A percentile compares a stretch with the other conserved stretches of the same genome.
phyloP scores from a whole-genome alignment of 1,284 basidiomycete species.

The Apiotrichum sp. region DNA sequence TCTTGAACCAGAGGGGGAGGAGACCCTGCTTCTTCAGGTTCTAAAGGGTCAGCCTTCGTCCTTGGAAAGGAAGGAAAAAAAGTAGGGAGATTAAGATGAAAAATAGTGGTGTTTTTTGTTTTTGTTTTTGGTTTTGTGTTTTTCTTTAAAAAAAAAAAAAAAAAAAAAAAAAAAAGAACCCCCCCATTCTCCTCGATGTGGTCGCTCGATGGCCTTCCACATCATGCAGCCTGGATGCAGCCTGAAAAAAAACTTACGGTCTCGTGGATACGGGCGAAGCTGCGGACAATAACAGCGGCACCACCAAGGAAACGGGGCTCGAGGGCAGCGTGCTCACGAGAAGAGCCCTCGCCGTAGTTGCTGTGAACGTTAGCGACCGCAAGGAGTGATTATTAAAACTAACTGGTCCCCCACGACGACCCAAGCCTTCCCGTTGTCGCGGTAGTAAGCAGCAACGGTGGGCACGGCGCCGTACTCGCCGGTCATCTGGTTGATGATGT shows the following conservation, averaged over 20 bases:
- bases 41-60: too few relatives aligned
- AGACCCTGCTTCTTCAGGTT: constrained; percentile 82
- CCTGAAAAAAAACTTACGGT: constrained; percentile 28
- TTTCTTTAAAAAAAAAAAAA: too few relatives aligned
- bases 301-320: constrained; percentile 97
- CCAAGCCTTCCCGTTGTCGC: constrained; percentile 86
- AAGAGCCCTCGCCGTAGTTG: constrained; percentile 98
- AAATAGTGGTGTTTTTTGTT: too few relatives aligned
- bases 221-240: too few relatives aligned
- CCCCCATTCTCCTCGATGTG: too few relatives aligned
- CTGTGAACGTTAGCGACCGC: constrained; percentile 35
- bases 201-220: too few relatives aligned
- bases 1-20: constrained; percentile 82
- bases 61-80: too few relatives aligned
- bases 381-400: too few relatives aligned
- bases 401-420: constrained; percentile 70
- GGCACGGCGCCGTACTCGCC: constrained; percentile 84
- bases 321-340: constrained; percentile 94
- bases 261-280: constrained; percentile 97
- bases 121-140: too few relatives aligned
- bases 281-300: constrained; percentile 87
- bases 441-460: constrained; percentile 77
- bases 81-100: too few relatives aligned
- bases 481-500: constrained; percentile 47
- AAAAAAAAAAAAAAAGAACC: not conserved